A percentile compares a stretch with the other conserved stretches of the same genome.
phyloP scores from a whole-genome alignment of 2,329 filamentous ascomycete species.

The Cercospora citrullina region DNA sequence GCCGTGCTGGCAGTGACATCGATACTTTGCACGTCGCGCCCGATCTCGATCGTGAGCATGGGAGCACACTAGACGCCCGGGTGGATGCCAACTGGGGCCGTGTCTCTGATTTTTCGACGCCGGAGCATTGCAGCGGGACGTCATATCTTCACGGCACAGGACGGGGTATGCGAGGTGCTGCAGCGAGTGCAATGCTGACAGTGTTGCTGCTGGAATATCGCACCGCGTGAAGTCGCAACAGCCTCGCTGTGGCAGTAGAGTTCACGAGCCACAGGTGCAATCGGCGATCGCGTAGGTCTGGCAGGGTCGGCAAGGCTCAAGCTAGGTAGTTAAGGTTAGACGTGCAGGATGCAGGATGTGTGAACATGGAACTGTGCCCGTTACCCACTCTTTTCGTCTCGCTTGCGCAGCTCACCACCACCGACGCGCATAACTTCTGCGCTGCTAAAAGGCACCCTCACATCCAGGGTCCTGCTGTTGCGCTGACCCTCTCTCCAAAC shows the following conservation, averaged over 20 bases:
- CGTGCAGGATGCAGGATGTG: conserved; percentile 7
- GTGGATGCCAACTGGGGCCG: neutral
- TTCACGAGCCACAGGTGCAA: conserved; percentile 1
- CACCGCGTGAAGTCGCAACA: neutral
- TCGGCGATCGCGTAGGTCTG: neutral
- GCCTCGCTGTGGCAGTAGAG: neutral
- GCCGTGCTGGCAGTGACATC: conserved; percentile 1
- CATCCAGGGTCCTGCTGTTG: conserved; percentile 14
- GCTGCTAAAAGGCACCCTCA: conserved; percentile 1
- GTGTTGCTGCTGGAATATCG: neutral
- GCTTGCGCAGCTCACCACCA: conserved; percentile 3
- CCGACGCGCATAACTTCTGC: neutral
- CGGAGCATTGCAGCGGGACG: neutral
- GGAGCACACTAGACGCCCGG: neutral
- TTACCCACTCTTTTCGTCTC: neutral
- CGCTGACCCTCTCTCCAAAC: conserved; percentile 18
- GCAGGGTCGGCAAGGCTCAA: conserved; percentile 1
- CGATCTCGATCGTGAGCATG: conserved; percentile 4
- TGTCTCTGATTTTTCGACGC: neutral
- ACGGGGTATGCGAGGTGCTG: neutral
- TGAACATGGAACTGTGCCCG: conserved; percentile 5
- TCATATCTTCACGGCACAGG: neutral
- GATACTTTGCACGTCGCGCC: neutral
- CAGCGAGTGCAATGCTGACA: neutral
- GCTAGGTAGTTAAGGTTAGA: conserved; percentile 6